phyloP scores from a whole-genome alignment of 2,329 filamentous ascomycete species.

The Catunica adiposa region DNA sequence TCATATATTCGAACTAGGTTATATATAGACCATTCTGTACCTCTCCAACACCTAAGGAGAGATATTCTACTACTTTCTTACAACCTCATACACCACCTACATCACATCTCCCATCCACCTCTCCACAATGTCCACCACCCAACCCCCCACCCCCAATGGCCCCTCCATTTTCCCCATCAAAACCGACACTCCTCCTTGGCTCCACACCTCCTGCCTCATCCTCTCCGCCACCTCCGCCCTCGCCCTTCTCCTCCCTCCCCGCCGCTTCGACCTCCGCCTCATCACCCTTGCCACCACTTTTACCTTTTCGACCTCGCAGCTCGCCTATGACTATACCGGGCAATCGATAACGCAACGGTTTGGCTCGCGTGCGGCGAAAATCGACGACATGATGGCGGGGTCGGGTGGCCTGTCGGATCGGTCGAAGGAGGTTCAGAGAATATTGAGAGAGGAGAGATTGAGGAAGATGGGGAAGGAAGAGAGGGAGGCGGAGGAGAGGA shows the following conservation, averaged over 20 bases:
- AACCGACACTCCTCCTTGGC: constrained; percentile 19
- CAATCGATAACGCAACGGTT: constrained; percentile 34
- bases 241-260: constrained; percentile 34
- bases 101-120: too few relatives aligned
- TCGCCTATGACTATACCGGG: constrained; percentile 40
- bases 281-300: constrained; percentile 32
- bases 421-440: constrained; percentile 30
- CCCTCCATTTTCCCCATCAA: background rate
- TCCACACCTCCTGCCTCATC: constrained; percentile 33
- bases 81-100: too few relatives aligned
- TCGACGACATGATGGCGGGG: constrained; percentile 21
- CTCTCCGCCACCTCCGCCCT: constrained; percentile 31
- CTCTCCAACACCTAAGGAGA: too few relatives aligned
- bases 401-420: constrained; percentile 38
- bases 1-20: too few relatives aligned
- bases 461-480: constrained; percentile 20
- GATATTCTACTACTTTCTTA: too few relatives aligned
- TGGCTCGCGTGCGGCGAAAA: constrained; percentile 25
- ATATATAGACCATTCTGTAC: too few relatives aligned
- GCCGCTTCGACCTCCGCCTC: constrained; percentile 34
- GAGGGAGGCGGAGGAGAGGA: constrained; percentile 21
- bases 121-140: background rate
- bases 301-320: constrained; percentile 37
- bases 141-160: background rate
- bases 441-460: constrained; percentile 31